These are phyloP conservation scores for Aspergillus novofumigatus DNA, from an alignment of 2,329 filamentous ascomycete genomes.

Conservation along the genomic window DNA sequence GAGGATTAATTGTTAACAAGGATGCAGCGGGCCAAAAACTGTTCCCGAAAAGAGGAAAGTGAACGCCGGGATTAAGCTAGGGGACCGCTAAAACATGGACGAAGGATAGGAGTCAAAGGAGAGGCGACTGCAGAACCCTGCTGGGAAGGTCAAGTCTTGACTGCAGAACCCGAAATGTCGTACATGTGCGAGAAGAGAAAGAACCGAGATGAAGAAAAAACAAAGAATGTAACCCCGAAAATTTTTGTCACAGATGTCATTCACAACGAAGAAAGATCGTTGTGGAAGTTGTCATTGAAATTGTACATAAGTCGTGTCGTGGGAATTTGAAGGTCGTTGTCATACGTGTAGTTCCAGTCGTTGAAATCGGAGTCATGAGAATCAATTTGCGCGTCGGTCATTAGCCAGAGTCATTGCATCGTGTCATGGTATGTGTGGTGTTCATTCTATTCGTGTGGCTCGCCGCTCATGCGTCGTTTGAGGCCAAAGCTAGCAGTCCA, in stretches of 20 bases:
- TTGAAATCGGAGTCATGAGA: constrained; percentile 18
- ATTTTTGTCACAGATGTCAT: constrained; percentile 12
- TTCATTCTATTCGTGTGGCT: neutral
- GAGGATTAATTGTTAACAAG: constrained; percentile 5
- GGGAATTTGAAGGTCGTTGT: constrained; percentile 12
- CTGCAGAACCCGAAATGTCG: constrained; percentile 15
- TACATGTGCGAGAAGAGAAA: constrained; percentile 13
- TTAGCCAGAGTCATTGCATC: constrained; percentile 14
- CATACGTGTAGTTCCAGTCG: constrained; percentile 17
- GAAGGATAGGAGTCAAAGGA: constrained; percentile 11
- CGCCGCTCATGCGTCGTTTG: neutral
- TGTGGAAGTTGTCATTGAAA: constrained; percentile 10
- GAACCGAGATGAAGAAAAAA: constrained; percentile 5
- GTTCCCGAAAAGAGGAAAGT: constrained; percentile 14
- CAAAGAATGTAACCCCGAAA: constrained; percentile 9
- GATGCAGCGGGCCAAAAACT: constrained; percentile 1
- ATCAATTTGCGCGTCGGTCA: constrained; percentile 14
- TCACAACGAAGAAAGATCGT: constrained; percentile 6
- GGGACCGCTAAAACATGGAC: constrained; percentile 5
- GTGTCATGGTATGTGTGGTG: constrained; percentile 11
- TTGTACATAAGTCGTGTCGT: constrained; percentile 22
- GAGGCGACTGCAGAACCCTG: constrained; percentile 19
- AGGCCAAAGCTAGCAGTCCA: constrained; percentile 13
- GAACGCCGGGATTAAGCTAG: constrained; percentile 9
- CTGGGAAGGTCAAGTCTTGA: constrained; percentile 5